A percentile compares a stretch with the other conserved stretches of the same genome.
These are phyloP conservation scores for Paramecium caudatum DNA, from an alignment of 73 alveolate species.

Conservation along the genomic window DNA sequence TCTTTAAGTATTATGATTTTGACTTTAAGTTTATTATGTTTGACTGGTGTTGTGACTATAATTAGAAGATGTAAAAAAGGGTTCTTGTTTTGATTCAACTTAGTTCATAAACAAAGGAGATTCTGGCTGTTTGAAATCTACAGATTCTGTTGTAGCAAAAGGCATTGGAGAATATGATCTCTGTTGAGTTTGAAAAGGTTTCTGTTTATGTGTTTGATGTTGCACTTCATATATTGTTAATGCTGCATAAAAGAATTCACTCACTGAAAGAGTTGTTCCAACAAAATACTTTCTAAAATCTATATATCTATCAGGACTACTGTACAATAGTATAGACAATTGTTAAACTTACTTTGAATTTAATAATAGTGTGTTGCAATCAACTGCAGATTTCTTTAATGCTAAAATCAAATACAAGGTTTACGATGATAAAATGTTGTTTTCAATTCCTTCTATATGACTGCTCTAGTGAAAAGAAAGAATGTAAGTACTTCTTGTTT, in stretches of 20 bases:
- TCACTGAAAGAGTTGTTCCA: background rate
- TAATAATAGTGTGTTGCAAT: background rate
- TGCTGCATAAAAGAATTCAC: constrained; percentile 2
- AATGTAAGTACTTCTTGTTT: constrained; percentile 16
- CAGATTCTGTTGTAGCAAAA: background rate
- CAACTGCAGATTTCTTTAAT: background rate
- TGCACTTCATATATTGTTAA: background rate
- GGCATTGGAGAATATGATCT: constrained; percentile 11
- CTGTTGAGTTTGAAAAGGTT: background rate
- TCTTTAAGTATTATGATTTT: background rate
- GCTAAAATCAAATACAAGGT: background rate
- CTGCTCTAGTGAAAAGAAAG: constrained; percentile 49
- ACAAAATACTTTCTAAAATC: constrained; percentile 16
- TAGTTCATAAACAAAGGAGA: constrained; percentile 16
- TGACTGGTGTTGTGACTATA: background rate
- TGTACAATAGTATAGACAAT: background rate
- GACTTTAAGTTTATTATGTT: no score
- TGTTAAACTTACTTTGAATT: constrained; percentile 19
- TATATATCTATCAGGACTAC: background rate
- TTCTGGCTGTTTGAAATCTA: background rate
- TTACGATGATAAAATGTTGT: constrained; percentile 60
- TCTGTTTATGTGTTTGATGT: constrained; percentile 26
- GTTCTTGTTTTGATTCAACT: background rate
- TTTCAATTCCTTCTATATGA: constrained; percentile 10
- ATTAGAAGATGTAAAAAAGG: background rate